Evolutionary conservation across 116 monocot species (phyloP), one percentile per base, ranked within the genome.

Genomic region (Phalaenopsis hybrid): DNA sequence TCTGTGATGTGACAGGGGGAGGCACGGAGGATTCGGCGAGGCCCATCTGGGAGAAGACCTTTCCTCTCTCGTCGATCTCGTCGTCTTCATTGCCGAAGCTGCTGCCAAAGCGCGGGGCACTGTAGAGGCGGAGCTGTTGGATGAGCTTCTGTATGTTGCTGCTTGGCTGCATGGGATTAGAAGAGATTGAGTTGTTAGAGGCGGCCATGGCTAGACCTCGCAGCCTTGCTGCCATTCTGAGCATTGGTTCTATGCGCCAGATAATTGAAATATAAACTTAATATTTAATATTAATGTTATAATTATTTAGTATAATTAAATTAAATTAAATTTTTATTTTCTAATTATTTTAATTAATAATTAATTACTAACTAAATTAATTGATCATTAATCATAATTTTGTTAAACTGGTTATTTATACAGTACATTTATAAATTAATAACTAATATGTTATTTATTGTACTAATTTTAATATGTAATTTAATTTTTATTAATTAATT

Each of bases 71-170:
- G 78, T 92, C 92, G 43, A 89, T 75, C 46, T 84, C 91, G 48
- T 63, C 76, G 58, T 86, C 84, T 5, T 87, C 86, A 45, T 48
- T 55, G 4, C 88, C 15, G 15, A 5, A 86, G 21, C 50, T 76
- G 61, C 28, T 80, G 57, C 48, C 69, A 59, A 75, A 67, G 83
- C 78, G 33, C 44, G 88, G 90, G 52, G 84, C 84, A 37, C 72
- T 85, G 90, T 93, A 92, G 59, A 89, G 86, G 85, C 90, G 88
- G 76, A 93, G 90, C 34, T 88, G 90, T 43, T 82, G 76, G 82
- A 86, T 83, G 8, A 96, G 81, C 61, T 21, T 50, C 18, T 44
- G 51, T 23, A 93, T 82, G 45, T 82, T 81, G 18, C 28, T 75
- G 82, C 78, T 81, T 18, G 76, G 18, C 3, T 37, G 46, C 41